These are phyloP conservation scores for Coemansia sp. DNA, from an alignment of 192 early-diverging fungal species.

Conservation along the genomic window DNA sequence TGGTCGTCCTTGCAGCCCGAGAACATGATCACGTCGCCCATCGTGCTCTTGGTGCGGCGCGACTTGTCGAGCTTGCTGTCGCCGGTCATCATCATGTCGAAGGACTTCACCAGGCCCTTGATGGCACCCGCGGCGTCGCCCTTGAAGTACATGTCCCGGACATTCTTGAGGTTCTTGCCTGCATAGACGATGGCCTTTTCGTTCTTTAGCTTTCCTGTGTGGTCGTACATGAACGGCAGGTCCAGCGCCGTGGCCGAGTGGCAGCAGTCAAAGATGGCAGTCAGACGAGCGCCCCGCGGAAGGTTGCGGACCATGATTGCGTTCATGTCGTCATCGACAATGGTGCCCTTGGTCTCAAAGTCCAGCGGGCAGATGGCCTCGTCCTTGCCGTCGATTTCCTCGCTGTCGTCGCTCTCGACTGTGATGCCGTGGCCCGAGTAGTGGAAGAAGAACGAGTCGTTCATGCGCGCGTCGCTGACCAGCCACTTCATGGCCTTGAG, in stretches of 20 bases:
- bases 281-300: conserved; percentile 69
- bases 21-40: conserved; percentile 79
- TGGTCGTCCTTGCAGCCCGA: conserved; percentile 81
- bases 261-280: conserved; percentile 83
- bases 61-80: conserved; percentile 45
- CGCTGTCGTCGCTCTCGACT: conserved; percentile 57
- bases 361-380: conserved; percentile 77
- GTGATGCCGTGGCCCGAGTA: conserved; percentile 78
- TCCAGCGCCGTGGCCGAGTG: conserved; percentile 82
- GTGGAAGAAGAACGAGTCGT: conserved; percentile 85
- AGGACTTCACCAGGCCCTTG: conserved; percentile 38
- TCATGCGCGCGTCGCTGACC: conserved; percentile 66
- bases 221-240: conserved; percentile 76
- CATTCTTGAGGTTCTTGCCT: conserved; percentile 38
- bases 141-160: conserved; percentile 33
- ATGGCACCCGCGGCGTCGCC: conserved; percentile 46
- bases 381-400: conserved; percentile 78
- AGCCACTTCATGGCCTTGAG: conserved; percentile 76
- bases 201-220: conserved; percentile 61
- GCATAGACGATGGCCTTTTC: conserved; percentile 45
- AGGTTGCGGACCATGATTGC: conserved; percentile 70
- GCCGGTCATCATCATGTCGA: conserved; percentile 43
- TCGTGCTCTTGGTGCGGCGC: conserved; percentile 41
- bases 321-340: conserved; percentile 78
- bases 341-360: conserved; percentile 58